These are phyloP conservation scores for Senna siamea DNA, from an alignment of 306 rosid species.

Conservation along the genomic window DNA sequence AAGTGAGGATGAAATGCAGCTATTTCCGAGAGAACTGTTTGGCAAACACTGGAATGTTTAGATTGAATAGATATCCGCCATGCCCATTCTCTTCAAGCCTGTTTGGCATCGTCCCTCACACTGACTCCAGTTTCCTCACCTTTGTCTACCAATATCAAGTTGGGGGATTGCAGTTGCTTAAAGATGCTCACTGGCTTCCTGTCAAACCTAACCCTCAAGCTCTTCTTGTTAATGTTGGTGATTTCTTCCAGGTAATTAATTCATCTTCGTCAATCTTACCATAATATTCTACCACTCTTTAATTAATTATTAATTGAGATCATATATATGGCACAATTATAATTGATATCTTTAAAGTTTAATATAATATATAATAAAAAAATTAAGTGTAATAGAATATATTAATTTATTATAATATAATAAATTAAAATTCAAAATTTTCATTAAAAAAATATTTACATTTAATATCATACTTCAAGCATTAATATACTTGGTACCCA, in stretches of 20 bases:
- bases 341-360: too few relatives aligned
- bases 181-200: conserved; percentile 51
- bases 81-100: conserved; percentile 62
- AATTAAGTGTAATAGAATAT: too few relatives aligned
- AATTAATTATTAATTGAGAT: too few relatives aligned
- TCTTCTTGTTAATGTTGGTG: conserved; percentile 70
- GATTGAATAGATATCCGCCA: conserved; percentile 73
- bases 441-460: too few relatives aligned
- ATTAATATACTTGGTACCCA: too few relatives aligned
- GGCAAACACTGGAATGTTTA: conserved; percentile 44
- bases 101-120: conserved; percentile 66
- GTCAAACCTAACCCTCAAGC: conserved; percentile 61
- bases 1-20: conserved; percentile 46
- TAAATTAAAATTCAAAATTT: too few relatives aligned
- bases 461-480: too few relatives aligned
- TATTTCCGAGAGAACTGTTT: conserved; percentile 65
- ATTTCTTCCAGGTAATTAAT: conserved; percentile 67
- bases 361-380: too few relatives aligned
- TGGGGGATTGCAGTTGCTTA: conserved; percentile 59
- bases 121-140: conserved; percentile 62
- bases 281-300: too few relatives aligned
- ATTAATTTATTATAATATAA: too few relatives aligned
- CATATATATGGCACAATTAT: too few relatives aligned
- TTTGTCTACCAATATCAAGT: conserved; percentile 48
- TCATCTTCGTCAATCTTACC: too few relatives aligned